Percentiles rank a stretch among this genome's conserved stretches.
These are phyloP conservation scores for Aurantiochytrium sp. DNA, from an alignment of 108 stramenopile genomes.

Conservation along the genomic window DNA sequence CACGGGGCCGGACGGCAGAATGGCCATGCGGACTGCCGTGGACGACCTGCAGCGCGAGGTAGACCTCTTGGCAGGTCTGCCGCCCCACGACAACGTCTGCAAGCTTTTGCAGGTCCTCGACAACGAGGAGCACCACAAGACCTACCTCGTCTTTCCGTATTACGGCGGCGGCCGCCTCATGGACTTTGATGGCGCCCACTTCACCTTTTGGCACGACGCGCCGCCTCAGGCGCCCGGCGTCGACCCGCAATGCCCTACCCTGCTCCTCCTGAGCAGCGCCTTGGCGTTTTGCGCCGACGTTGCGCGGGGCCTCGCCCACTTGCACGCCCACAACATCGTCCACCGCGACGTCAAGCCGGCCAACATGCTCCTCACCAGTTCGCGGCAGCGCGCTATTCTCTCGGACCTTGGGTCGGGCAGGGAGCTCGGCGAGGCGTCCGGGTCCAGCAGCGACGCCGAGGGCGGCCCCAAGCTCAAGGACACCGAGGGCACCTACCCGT, in stretches of 20 bases:
- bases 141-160: background rate
- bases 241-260: background rate
- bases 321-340: background rate
- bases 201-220: background rate
- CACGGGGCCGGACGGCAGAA: background rate
- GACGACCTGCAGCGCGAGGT: background rate
- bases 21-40: background rate
- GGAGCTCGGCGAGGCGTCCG: background rate
- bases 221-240: background rate
- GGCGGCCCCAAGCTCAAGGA: background rate
- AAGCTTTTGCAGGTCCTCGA: background rate
- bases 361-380: background rate
- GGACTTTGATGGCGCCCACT: background rate
- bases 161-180: background rate
- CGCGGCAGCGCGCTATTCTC: background rate
- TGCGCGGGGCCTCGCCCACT: background rate
- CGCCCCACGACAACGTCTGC: background rate
- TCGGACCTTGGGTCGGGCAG: background rate
- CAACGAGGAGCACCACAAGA: background rate
- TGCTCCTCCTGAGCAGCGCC: background rate
- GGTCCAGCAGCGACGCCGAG: too few relatives aligned
- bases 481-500: background rate
- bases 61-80: background rate
- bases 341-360: constrained; percentile 26
- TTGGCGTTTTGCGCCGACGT: background rate